Evolutionary conservation across 345 rosid genomes (phyloP), one percentile per base, ranked within the genome.

Genomic region (Laguncularia racemosa): DNA sequence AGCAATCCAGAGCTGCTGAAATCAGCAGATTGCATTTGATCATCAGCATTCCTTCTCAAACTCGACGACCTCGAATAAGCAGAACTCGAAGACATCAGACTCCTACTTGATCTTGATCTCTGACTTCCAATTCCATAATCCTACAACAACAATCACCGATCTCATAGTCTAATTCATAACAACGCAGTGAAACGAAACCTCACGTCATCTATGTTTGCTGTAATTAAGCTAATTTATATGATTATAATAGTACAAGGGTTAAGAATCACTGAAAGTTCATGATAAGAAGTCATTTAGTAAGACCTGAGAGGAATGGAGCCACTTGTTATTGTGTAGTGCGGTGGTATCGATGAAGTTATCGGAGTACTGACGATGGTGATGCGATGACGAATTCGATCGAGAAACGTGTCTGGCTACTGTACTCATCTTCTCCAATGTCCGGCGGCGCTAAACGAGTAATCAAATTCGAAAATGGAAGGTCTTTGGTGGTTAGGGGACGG

Each of bases 331-430:
- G 40, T 46, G 66, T 17, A 70, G 64, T 44, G 78, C 66, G 3
- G 67, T 48, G 66, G 74, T 77, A 9, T 33, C 40, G 9, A 71
- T 61, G 63, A 80, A 76, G 75, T 71, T 76, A 21, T 76, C 81
- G 15, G 79, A 80, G 67, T 73, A 73, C 56, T 80, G 82, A 5
- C 82, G 79, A n/a, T 76, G 76, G 64, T 80, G 84, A 45, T 74
- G 79, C 51, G 63, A 67, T 20, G 72, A 50, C 53, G 84, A 63
- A 58, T 55, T 58, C 58, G 84, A 71, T 74, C 79, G 67, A 58
- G 76, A 64, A 64, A 69, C 57, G 63, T 67, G 79, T 63, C 79
- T 76, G 54, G 81, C 81, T 0, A 65, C 68, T 28, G 61, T 63
- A 67, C 58, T 76, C 81, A 71, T 75, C 62, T 47, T 58, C 63